Base-by-base conservation (phyloP, 2,329 filamentous ascomycete species). In the Mycosphaerella arachidis region DNA sequence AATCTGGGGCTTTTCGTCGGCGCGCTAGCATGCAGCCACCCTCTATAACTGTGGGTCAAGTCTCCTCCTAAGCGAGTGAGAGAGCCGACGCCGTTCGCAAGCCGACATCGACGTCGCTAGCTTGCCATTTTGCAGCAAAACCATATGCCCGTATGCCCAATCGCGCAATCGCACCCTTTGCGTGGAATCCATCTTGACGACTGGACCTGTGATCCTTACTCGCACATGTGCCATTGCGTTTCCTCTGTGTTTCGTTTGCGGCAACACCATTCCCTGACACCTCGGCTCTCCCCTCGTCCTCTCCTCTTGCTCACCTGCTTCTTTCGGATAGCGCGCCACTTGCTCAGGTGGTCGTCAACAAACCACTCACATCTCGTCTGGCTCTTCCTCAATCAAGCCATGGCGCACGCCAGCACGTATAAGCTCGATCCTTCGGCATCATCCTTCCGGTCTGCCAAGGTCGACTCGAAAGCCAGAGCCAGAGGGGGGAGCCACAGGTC, bases 381-480 rank as follows among this genome's bases (percentile, higher is more conserved):
- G 35, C 46, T 48, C 55, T 56, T 52, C 55, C 51, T 46, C 55
- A 43, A 48, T n/a, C 53, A 50, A 59, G 58, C 55, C 55, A 55
- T 24, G 63, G 58, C 64, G 63, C 57, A 52, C 60, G 61, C 65
- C 63, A 64, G 52, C 51, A 31, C 50, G 48, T 31, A 57, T 52
- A 59, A 65, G 56, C 63, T 63, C 61, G 20, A 52, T 66, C 63
- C 60, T 62, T 27, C 59, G 65, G 63, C 65, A 66, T 61, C 57
- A 55, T 35, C 31, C 4, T 53, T 63, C 60, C 61, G 65, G 57
- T 35, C 40, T 37, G 58, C 60, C 56, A 61, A 63, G 56, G 29
- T 43, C 20, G 51, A 31, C 59, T 48, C 33, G 33, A 53, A 51
- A 46, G 50, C 56, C 37, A 29, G 6, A 31, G 31, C 24, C 58